Conservation (phyloP, 164 flowering plant genomes). For the Liquidambar formosana region DNA sequence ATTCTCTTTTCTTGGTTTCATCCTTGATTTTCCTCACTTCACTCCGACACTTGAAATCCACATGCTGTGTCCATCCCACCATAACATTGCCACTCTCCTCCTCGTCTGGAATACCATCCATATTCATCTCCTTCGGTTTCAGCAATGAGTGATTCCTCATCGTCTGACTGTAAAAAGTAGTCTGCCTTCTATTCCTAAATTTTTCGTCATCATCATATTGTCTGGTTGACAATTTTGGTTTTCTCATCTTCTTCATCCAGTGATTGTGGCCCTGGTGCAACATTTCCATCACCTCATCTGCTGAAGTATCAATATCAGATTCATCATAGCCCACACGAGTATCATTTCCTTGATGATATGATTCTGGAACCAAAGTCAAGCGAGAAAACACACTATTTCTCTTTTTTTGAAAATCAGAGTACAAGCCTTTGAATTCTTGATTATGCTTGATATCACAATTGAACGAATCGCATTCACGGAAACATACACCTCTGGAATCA, state of each 20-base stretch:
- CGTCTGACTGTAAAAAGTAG: neutral
- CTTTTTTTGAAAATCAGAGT: constrained; percentile 11
- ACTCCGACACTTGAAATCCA: constrained; percentile 58
- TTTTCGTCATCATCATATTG: neutral
- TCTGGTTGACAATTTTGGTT: neutral
- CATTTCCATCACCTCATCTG: constrained; percentile 36
- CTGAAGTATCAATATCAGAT: constrained; percentile 21
- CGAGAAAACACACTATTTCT: constrained; percentile 53
- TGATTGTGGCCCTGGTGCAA: constrained; percentile 16
- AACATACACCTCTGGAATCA: neutral
- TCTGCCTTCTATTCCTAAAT: neutral
- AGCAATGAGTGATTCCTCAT: neutral
- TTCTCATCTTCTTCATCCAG: constrained; percentile 16
- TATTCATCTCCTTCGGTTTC: constrained; percentile 8
- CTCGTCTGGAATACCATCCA: neutral
- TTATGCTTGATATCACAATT: neutral
- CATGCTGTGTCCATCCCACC: constrained; percentile 19
- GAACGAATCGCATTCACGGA: neutral
- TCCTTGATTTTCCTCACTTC: constrained; percentile 21
- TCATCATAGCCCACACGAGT: constrained; percentile 1
- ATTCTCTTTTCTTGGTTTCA: constrained; percentile 1
- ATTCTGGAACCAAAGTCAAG: constrained; percentile 18
- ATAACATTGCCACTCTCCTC: constrained; percentile 9
- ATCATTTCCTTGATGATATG: constrained; percentile 6
- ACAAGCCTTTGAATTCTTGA: neutral